Evolutionary conservation across 148 eudicot genomes (phyloP).

Genomic region (Rhododendron griersonianum): DNA sequence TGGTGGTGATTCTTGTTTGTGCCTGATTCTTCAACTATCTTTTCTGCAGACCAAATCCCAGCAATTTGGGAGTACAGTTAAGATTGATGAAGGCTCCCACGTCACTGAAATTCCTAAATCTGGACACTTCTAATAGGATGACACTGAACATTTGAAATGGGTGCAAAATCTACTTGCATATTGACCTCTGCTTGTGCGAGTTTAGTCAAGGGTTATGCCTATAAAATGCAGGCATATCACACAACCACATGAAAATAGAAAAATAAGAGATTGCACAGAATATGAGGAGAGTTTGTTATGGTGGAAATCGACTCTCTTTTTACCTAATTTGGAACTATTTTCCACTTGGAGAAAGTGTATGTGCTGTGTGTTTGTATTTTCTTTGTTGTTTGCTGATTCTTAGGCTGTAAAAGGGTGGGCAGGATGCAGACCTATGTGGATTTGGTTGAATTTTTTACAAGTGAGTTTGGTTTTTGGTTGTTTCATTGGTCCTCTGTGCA

Average conservation of each 20-base stretch:
- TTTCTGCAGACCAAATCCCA: not conserved
- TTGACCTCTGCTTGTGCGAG: not conserved
- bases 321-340: constrained; percentile 17
- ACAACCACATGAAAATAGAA: not conserved
- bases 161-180: not conserved
- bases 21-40: not conserved
- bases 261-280: not conserved
- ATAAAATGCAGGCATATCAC: not conserved
- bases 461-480: not conserved
- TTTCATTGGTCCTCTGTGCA: not conserved
- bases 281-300: not conserved
- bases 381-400: constrained; percentile 1
- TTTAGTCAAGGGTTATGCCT: not conserved
- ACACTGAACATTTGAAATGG: not conserved
- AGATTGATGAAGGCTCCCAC: not conserved
- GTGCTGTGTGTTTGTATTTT: not conserved
- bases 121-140: not conserved
- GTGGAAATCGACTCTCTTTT: not conserved
- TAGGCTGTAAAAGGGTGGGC: not conserved
- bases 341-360: constrained; percentile 3
- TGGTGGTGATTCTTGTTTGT: not conserved
- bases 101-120: too few species aligned
- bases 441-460: not conserved
- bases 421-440: not conserved
- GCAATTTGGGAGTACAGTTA: not conserved